phyloP scores from a whole-genome alignment of 345 rosid genomes.

The Mangifera indica region DNA sequence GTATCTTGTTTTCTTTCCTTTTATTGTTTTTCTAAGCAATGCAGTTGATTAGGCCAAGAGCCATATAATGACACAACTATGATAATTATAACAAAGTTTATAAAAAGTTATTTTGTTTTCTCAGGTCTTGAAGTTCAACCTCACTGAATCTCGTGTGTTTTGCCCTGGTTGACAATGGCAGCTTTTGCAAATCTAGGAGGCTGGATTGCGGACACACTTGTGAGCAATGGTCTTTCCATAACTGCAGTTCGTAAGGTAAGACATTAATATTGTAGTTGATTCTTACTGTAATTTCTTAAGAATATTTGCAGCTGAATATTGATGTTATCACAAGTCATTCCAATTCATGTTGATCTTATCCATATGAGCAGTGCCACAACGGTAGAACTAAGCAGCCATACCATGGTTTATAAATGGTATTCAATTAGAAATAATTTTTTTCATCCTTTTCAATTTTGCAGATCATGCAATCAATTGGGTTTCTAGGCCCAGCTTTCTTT shows the following conservation, averaged over 20 bases:
- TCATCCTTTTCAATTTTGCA: slow-evolving; percentile 37
- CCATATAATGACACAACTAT: too few species aligned
- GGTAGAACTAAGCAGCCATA: neutral
- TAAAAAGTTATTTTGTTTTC: slow-evolving; percentile 20
- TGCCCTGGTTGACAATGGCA: slow-evolving; percentile 99
- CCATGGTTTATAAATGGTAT: neutral
- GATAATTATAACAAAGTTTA: slow-evolving; percentile 1
- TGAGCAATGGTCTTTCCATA: slow-evolving; percentile 87
- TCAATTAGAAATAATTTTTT: neutral
- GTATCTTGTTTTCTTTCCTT: neutral
- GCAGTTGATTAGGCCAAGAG: neutral
- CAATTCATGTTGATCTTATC: neutral
- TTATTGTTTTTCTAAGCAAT: neutral
- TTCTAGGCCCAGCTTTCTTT: slow-evolving; percentile 93
- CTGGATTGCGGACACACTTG: slow-evolving; percentile 97
- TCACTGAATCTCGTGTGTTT: slow-evolving; percentile 96
- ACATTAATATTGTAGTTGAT: slow-evolving; percentile 13
- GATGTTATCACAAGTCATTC: slow-evolving; percentile 3
- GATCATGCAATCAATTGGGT: slow-evolving; percentile 99
- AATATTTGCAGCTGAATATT: neutral
- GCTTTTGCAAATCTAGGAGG: slow-evolving; percentile 89
- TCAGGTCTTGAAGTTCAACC: slow-evolving; percentile 96
- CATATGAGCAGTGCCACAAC: neutral
- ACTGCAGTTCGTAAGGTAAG: slow-evolving; percentile 94
- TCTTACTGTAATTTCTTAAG: neutral